Evolutionary conservation across 495 filamentous ascomycete species (phyloP), one percentile per base, ranked within the genome.

Genomic region (Hyaloscypha variabilis): DNA sequence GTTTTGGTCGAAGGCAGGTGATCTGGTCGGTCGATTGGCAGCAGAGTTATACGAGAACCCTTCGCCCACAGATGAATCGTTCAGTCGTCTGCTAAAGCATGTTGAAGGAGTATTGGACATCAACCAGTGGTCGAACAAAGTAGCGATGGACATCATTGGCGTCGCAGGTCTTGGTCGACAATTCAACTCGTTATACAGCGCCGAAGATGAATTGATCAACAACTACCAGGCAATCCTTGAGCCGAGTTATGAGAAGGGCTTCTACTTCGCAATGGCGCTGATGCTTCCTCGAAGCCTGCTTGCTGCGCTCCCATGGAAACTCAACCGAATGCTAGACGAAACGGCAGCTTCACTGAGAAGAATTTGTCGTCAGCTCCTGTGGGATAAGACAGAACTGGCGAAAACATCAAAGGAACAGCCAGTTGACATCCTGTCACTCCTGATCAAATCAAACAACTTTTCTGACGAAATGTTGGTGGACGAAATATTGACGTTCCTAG

Each of bases 401-500:
- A 79, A 80, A 39, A 69, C 67, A 4, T 80, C 80, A 62, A 80
- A 88, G 63, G 68, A 74, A 10, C 66, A 72, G 5, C 87, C 87
- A 29, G 70, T 87, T 24, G 93, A 97, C 71, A 96, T 97, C 63
- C 78, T 97, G 61, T 92, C 90, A 1, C 86, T 94, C 0, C 91
- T 93, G 21, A 75, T 97, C 26, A 82, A 90, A 62, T 91, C 87
- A 14, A 90, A 88, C 51, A 85, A 84, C 28, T 96, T 96, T 73
- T 81, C 80, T 19, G 90, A 95, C 59, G 89, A 92, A 23, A 88
- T 91, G 61, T 85, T 97, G n/a, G 82, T 91, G 30, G 91, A 97
- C 73, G 93, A 97, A 73, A 84, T 96, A 72, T 93, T 97, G 91
- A 97, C 93, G 2, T 97, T 97, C 79, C 87, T 97, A 5, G 90